Evolutionary conservation across 164 flowering plant species (phyloP).

Genomic region (Amborella trichopoda): DNA sequence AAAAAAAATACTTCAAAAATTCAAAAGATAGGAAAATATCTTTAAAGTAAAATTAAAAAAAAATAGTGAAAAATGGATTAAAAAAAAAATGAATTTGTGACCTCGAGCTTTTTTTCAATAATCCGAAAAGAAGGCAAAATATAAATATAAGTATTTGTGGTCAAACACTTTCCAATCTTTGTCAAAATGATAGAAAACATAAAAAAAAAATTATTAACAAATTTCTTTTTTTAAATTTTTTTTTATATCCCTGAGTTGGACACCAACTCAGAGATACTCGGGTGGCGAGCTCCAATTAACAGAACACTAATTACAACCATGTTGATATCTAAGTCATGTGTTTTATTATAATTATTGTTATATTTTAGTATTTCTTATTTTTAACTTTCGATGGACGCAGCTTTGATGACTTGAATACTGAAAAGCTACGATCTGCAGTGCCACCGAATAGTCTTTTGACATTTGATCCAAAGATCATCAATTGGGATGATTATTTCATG

Average conservation of each 20-base stretch:
- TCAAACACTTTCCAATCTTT: too few species aligned
- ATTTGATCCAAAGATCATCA: slow-evolving; percentile 35
- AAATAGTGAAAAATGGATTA: background rate
- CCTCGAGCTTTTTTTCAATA: background rate
- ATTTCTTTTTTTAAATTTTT: background rate
- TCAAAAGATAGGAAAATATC: background rate
- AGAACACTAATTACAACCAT: background rate
- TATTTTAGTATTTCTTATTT: background rate
- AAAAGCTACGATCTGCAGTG: slow-evolving; percentile 3
- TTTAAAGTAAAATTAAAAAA: background rate
- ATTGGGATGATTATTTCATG: slow-evolving; percentile 53
- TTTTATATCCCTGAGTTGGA: background rate
- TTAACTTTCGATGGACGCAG: slow-evolving; percentile 49
- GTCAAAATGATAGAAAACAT: too few species aligned
- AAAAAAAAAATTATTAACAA: too few species aligned
- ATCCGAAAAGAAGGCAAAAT: too few species aligned
- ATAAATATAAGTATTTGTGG: too few species aligned
- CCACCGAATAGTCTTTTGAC: slow-evolving; percentile 15
- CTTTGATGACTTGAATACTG: slow-evolving; percentile 23
- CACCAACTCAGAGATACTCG: background rate
- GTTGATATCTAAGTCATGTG: too few species aligned
- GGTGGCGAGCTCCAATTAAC: background rate
- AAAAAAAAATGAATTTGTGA: background rate
- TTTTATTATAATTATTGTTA: background rate
- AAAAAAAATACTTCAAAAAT: background rate